phyloP scores from a whole-genome alignment of 768 basidiomycete species.

The Rhizopogon vesiculosus region DNA sequence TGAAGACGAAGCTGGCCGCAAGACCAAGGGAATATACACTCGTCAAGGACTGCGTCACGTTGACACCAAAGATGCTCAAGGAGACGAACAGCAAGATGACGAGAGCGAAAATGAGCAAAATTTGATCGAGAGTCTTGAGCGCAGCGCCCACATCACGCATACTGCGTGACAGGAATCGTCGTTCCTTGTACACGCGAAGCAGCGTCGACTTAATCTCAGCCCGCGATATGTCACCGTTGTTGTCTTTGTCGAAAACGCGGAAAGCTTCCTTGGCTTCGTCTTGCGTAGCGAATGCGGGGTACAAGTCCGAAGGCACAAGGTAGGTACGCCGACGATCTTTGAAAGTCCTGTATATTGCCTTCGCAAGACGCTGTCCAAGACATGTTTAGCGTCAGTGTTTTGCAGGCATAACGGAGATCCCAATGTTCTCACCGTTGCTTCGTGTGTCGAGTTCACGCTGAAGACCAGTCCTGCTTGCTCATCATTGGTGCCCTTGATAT shows the following conservation, averaged over 20 bases:
- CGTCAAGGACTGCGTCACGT: conserved; percentile 59
- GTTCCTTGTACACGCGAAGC: conserved; percentile 73
- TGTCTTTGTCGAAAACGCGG: conserved; percentile 70
- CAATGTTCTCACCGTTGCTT: conserved; percentile 53
- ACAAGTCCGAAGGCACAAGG: conserved; percentile 65
- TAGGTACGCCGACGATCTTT: conserved; percentile 50
- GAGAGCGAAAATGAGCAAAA: conserved; percentile 59
- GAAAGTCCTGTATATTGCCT: conserved; percentile 60
- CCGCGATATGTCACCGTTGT: conserved; percentile 71
- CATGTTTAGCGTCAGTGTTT: background rate
- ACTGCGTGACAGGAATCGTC: conserved; percentile 67
- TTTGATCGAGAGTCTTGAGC: conserved; percentile 56
- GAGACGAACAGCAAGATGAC: conserved; percentile 70
- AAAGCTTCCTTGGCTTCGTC: conserved; percentile 63
- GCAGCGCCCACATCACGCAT: conserved; percentile 74
- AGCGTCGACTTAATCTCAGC: conserved; percentile 70
- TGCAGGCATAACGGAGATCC: background rate
- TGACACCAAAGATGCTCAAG: conserved; percentile 66
- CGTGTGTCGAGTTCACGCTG: conserved; percentile 51
- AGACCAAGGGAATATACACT: conserved; percentile 71
- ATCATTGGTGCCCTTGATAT: conserved; percentile 49
- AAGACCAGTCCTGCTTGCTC: conserved; percentile 40
- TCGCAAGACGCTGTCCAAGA: conserved; percentile 54
- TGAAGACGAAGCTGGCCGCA: conserved; percentile 79
- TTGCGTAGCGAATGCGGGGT: conserved; percentile 58